Base-by-base conservation (phyloP, 2,329 filamentous ascomycete species). In the Rhynchosporium graminicola region DNA sequence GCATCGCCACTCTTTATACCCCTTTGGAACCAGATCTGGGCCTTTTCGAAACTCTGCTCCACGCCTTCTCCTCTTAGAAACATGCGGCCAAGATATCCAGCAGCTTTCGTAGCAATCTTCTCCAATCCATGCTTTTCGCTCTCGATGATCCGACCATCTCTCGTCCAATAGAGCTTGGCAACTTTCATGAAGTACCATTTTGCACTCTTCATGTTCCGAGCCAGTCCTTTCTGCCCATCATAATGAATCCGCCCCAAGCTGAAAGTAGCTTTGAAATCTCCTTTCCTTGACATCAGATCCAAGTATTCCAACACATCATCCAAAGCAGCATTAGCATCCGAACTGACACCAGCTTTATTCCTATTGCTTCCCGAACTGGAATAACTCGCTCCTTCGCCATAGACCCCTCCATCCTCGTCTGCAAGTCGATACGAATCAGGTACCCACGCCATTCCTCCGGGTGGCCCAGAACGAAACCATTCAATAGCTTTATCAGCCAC, bases 221-320 rank as follows among this genome's bases (percentile, higher is more conserved):
- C 82, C 65, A 89, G 76, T 4, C 82, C 82, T 64, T 84, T 80
- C 13, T 84, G 81, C 0, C 88, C 88, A 66, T 91, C 88, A 67
- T 91, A 91, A 71, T 90, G 83, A 65, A 90, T 80, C 69, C 87
- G 85, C 2, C 85, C 88, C 0, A 91, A 76, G 51, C 83, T 87
- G 67, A 89, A 89, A 5, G 86, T 89, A 4, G 88, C 87, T 70
- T 84, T 86, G 43, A 87, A 79, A 67, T 91, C 87, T n/a, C 88
- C 88, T 69, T 90, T 90, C 50, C 87, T 80, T n/a, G 87, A 87
- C 78, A 90, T 83, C 52, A 91, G 78, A 72, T 90, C 86, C 67
- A 91, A 77, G 71, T 97, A 99, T 74, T 99, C 95, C 63, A 99
- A 86, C 15, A 98, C 90, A 75, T 99, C 94, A 70, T 96, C 92